Percentiles rank a stretch among this genome's conserved stretches.
Conservation (phyloP, 352 stramenopile species). For the Globisporangium lucens region DNA sequence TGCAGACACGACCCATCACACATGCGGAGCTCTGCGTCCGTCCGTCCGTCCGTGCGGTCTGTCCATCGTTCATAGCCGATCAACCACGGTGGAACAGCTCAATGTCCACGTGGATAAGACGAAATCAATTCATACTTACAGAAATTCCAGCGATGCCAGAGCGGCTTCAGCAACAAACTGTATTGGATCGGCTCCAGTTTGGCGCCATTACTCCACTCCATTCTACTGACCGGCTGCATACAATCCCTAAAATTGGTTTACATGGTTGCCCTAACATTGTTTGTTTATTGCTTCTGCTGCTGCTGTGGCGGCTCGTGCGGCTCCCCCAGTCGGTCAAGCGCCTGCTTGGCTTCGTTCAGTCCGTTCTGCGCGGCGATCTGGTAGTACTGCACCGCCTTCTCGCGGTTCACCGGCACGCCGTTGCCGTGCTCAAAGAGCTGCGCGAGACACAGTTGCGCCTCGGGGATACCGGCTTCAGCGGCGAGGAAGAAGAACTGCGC, state of each 20-base stretch:
- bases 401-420: constrained; percentile 38
- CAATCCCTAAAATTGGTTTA: neutral
- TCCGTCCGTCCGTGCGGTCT: neutral
- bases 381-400: constrained; percentile 80
- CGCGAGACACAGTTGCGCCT: constrained; percentile 74
- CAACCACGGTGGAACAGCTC: neutral
- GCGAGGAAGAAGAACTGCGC: constrained; percentile 73
- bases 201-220: neutral
- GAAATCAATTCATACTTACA: neutral
- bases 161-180: neutral
- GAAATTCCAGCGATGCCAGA: neutral
- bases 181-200: neutral
- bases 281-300: constrained; percentile 5
- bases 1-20: constrained; percentile 4
- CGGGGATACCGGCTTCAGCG: constrained; percentile 51
- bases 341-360: constrained; percentile 46
- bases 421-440: constrained; percentile 70
- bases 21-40: neutral
- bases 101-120: neutral
- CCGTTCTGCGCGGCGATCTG: constrained; percentile 55
- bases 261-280: neutral
- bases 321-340: constrained; percentile 49
- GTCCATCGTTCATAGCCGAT: neutral
- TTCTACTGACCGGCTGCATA: neutral
- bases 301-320: constrained; percentile 30